Evolutionary conservation across 257 asterid genomes (phyloP), one percentile per base, ranked within the genome.

Genomic region (Nicotiana tabacum): DNA sequence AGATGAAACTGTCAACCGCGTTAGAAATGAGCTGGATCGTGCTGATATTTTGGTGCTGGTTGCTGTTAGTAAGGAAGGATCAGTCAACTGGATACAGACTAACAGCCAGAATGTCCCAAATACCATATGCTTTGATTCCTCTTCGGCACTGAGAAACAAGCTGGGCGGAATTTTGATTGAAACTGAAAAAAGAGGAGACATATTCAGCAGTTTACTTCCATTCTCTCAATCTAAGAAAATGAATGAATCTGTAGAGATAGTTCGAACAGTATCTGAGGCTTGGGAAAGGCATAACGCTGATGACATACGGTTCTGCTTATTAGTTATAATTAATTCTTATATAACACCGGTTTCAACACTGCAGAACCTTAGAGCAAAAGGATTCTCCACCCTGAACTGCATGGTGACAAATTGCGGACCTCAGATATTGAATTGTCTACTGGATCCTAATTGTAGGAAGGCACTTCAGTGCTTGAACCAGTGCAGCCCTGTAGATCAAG

Each of bases 401-500:
- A 94, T 94, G 99, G 89, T 89, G 53, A 89, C 83, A 29, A 94
- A 92, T 55, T 95, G 98, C 46, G 97, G 94, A n/a, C 91, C 96
- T 21, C 98, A 94, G 46, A 90, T 96, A 88, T 77, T 96, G 74
- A 91, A 92, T 82, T 96, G 99, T 83, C 88, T 96, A 53, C 64
- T 94, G 83, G 99, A 96, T 66, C 93, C 93, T 16, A 91, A 90
- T 77, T 94, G 97, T 82, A 77, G 99, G 84, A 92, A 92, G 85
- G 99, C 98, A 60, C 95, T 96, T 78, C 97, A 91, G 57, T 96
- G 99, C 89, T 85, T 96, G 91, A 96, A 94, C 86, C 78, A 90
- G 56, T 95, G 99, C 90, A 92, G 97, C 55, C 98, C 99, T 9
- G 91, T 94, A 27, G 98, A 95, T 83, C 99, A 95, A 83, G 99